phyloP scores from a whole-genome alignment of 2,329 filamentous ascomycete genomes.

The Fusarium nygamai region DNA sequence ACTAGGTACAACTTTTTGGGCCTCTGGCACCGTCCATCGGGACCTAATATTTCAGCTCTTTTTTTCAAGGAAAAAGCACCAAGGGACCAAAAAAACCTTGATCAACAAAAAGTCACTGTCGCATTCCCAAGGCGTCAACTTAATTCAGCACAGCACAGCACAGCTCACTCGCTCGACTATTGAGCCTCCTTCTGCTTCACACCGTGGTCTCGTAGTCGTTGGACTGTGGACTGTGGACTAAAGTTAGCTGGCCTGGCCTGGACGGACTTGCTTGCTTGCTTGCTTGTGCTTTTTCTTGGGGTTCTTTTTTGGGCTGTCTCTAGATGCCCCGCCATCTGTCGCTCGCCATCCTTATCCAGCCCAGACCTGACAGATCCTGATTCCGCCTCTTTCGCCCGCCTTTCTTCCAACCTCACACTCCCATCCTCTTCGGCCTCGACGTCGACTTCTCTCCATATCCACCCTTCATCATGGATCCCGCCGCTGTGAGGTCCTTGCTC shows the following conservation, averaged over 20 bases:
- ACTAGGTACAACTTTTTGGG: conserved; percentile 35
- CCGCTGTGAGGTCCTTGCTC: conserved; percentile 79
- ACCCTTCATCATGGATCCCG: conserved; percentile 72
- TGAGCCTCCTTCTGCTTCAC: conserved; percentile 4
- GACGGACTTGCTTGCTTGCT: neutral
- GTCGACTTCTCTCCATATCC: conserved; percentile 37
- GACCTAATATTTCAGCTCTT: conserved; percentile 34
- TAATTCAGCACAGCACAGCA: neutral
- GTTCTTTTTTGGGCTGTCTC: conserved; percentile 35
- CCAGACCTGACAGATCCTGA: conserved; percentile 46
- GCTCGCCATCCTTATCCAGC: conserved; percentile 42
- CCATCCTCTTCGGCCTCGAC: conserved; percentile 39
- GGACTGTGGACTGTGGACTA: conserved; percentile 35
- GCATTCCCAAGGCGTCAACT: conserved; percentile 13
- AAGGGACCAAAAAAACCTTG: neutral
- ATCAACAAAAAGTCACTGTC: conserved; percentile 13
- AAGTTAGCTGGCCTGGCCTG: conserved; percentile 1
- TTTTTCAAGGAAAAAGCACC: conserved; percentile 18
- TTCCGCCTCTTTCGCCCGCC: conserved; percentile 38
- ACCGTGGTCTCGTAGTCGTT: conserved; percentile 24
- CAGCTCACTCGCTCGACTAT: conserved; percentile 4
- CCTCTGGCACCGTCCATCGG: conserved; percentile 36
- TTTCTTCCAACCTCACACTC: conserved; percentile 32
- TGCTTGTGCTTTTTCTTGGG: conserved; percentile 33
- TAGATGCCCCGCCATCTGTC: conserved; percentile 46